Evolutionary conservation across 2,329 filamentous ascomycete genomes (phyloP), one percentile per base, ranked within the genome.

Genomic region (Diaporthe batatas): DNA sequence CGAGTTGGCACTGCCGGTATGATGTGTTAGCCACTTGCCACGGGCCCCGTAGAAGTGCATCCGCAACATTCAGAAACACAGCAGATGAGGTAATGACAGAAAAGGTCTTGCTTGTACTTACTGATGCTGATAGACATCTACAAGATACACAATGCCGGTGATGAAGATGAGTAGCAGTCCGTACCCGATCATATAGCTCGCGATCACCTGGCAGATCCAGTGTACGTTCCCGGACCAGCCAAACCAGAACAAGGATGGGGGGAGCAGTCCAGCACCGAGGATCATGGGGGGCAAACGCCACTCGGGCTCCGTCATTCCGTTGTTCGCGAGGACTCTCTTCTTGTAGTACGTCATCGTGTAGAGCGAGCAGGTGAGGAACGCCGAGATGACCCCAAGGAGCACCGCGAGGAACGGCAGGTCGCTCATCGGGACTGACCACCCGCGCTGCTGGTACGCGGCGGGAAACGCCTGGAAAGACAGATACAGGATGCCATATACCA

Each of bases 161-260:
- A 77, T 71, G 42, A 77, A 77, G 32, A 77, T 75, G 16, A 78
- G 72, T 69, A 73, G 70, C 34, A 78, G 51, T 0, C 73, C 73
- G 1, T 75, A 59, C 8, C 77, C 77, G 42, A 76, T 73, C 58
- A 76, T 74, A 53, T 72, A 76, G 18, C 73, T 72, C 23, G 76
- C 75, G 25, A 77, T 68, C 6, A 77, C 72, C 62, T 77, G 74
- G 14, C 42, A 70, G 12, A 70, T 70, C 47, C 75, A 72, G 21
- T 76, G 72, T 18, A 71, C 73, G 29, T 75, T 79, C 14, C 78
- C 80, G 0, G 86, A 87, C 86, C 86, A 88, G 0, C 83, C 85
- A 73, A 88, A 88, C 85, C 84, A 86, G 75, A 88, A 87, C 32
- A 89, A 78, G 0, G 85, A 84, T 11, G 82, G 79, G 1, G 85